Base-by-base conservation (phyloP, 768 basidiomycete genomes). In the Mycena olivaceomarginata region DNA sequence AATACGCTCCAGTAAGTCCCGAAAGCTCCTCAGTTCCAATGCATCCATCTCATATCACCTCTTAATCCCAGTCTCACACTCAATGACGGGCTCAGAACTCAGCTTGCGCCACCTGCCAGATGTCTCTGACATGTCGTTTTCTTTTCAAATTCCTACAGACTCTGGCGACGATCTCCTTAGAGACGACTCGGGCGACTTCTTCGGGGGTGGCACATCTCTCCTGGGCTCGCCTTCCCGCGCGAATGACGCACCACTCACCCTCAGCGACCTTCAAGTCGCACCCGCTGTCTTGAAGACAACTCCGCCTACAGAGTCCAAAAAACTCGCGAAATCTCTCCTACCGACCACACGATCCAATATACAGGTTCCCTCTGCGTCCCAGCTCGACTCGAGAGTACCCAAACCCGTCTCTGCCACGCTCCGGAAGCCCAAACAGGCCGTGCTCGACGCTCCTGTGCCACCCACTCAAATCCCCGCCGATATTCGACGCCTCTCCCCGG, bases 101-200 rank as follows among this genome's bases (percentile, higher is more conserved):
- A 93, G 91, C 72, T 83, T 89, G 64, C 87, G 90, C 80, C 90
- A 92, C 82, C 80, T 92, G 39, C 92, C 92, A 53, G 91, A 93
- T 76, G 81, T 88, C 67, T 90, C 90, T 37, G 87, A 90, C 77
- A 80, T 84, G n/a, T 91, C 76, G 39, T 89, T 88, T 76, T 91
- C 91, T 2, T 91, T 92, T 82, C 90, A 92, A 82, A 91, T 93
- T 46, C 92, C 93, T 0, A 80, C 84, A 8, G 85, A 84, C 51
- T 82, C 83, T 9, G 89, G 88, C 18, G 90, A 92, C 78, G 88
- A 92, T 78, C 88, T 93, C 39, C 88, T 94, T 5, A 83, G 84
- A 10, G 86, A 88, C 60, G 90, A 93, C 72, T 86, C 87, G 74
- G 81, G 85, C 77, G 87, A 89, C 84, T 89, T 90, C 81, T 86